These are phyloP conservation scores for Aspergillus viridinutans DNA, from an alignment of 2,329 filamentous ascomycete species.

Conservation along the genomic window DNA sequence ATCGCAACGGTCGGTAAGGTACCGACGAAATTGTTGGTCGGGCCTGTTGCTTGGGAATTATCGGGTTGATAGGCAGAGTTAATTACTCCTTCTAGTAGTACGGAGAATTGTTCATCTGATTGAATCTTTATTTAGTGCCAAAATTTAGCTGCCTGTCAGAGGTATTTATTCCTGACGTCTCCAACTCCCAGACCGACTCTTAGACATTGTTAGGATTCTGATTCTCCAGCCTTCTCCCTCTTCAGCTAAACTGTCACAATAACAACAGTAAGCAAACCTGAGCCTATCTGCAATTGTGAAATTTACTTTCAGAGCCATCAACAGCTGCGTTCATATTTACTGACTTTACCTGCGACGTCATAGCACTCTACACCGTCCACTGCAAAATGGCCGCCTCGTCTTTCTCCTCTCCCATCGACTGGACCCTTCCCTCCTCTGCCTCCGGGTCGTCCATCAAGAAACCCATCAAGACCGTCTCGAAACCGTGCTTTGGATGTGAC, in stretches of 20 bases:
- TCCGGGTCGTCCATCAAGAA: conserved; percentile 34
- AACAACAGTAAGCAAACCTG: background rate
- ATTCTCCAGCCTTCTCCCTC: background rate
- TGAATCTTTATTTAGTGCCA: background rate
- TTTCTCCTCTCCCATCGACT: conserved; percentile 25
- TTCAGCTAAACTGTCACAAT: background rate
- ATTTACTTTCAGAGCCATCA: background rate
- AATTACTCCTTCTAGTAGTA: background rate
- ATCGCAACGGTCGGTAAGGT: background rate
- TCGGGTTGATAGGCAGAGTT: background rate
- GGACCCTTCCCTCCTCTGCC: conserved; percentile 31
- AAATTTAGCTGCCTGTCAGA: background rate
- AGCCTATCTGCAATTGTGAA: background rate
- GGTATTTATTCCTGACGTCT: background rate
- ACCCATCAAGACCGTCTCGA: conserved; percentile 36
- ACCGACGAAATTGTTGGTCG: background rate
- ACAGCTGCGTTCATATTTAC: background rate
- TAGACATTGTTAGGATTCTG: background rate
- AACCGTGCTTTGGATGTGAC: conserved; percentile 41
- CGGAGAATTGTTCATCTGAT: background rate
- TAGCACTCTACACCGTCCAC: background rate
- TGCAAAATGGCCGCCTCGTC: conserved; percentile 17
- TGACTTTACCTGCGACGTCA: background rate
- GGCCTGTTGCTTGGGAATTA: background rate
- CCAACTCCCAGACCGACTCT: background rate